Base-by-base conservation (phyloP, 192 early-diverging fungal genomes). In the Chytriomyces sp. region DNA sequence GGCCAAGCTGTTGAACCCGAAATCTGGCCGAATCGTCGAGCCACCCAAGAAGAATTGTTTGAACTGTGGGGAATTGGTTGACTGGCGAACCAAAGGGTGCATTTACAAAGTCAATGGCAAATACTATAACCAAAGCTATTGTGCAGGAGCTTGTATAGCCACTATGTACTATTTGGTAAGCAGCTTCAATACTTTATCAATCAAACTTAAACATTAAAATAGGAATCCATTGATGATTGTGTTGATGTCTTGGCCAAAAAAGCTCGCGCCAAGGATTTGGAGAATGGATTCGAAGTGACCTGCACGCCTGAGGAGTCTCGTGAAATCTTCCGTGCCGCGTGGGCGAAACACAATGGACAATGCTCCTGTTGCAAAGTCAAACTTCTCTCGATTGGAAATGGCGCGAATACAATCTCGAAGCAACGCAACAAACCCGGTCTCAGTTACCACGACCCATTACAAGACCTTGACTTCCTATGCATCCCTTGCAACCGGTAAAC, bases 351-450 rank as follows among this genome's bases (percentile, higher is more conserved):
- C 57, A 59, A 59, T 3, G 20, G 57, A 59, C 0, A 59, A 3
- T 59, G 57, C 57, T n/a, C 57, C 1, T 59, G 57, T 59, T 59
- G 57, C 57, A 59, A 59, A 59, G 57, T 59, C 16, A 20, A 59
- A 1, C 57, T 59, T 59, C 57, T n/a, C 13, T 0, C 57, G 57
- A n/a, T 59, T 59, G 57, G 57, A 0, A 59, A 59, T 59, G 57
- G 57, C 57, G 57, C 57, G 57, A 20, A 16, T 59, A 1, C 13
- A 59, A 59, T 59, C 57, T 59, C 57, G 1, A 59, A 59, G 20
- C 57, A 59, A 20, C 57, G 57, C 57, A 59, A 59, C 57, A 59
- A 59, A 3, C 57, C 57, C 2, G 57, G 57, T 59, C 57, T 59
- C 3, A 59, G 57, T 3, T 59, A 59, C 57, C 57, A 59, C 2